Evolutionary conservation across 202 grass and related monocot species (phyloP).

Genomic region (Schoenoplectus tabernaemontani): DNA sequence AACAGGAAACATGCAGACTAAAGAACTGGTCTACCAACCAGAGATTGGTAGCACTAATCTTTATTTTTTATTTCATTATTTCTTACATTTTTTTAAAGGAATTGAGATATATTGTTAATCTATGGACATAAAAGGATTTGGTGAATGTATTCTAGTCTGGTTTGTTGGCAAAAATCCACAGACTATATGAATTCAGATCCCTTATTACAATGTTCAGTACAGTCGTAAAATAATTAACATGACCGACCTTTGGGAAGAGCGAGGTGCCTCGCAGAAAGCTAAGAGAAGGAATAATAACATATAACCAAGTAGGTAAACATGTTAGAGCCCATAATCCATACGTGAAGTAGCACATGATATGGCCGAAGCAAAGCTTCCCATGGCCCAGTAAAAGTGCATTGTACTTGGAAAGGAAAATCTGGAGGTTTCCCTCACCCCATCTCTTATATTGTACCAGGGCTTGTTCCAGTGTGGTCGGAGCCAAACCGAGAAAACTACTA

Average conservation of each 20-base stretch:
- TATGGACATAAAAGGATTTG: neutral
- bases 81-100: neutral
- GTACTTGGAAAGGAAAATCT: constrained; percentile 54
- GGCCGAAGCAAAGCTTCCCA: constrained; percentile 30
- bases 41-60: neutral
- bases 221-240: neutral
- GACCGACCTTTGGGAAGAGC: constrained; percentile 43
- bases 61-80: neutral
- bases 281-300: constrained; percentile 52
- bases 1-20: neutral
- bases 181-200: neutral
- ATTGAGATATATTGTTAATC: neutral
- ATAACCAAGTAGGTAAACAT: constrained; percentile 51
- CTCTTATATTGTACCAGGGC: constrained; percentile 61
- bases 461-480: constrained; percentile 41
- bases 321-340: constrained; percentile 45
- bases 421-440: constrained; percentile 59
- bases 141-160: neutral
- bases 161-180: too few species aligned
- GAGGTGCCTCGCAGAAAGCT: constrained; percentile 40
- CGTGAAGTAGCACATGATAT: constrained; percentile 47
- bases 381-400: constrained; percentile 49
- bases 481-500: constrained; percentile 44
- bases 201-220: neutral
- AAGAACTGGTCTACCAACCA: neutral